phyloP scores from a whole-genome alignment of 495 filamentous ascomycete species.

The Parachaetomium inaequale region DNA sequence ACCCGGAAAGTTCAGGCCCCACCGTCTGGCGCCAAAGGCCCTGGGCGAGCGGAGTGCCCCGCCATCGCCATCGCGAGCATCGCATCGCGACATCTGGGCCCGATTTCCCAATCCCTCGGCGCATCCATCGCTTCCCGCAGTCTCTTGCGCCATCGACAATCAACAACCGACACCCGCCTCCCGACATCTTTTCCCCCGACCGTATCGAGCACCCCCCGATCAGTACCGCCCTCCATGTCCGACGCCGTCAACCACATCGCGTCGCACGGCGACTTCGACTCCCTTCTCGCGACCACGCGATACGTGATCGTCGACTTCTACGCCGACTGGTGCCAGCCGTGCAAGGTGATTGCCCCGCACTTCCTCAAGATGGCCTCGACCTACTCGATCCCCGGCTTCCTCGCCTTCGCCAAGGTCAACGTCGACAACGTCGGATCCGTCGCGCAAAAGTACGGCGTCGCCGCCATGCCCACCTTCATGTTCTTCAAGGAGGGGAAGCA shows the following conservation, averaged over 20 bases:
- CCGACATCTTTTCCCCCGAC: no score
- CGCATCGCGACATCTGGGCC: no score
- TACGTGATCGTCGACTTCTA: slow-evolving; percentile 54
- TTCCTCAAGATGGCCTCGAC: slow-evolving; percentile 51
- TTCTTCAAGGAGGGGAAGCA: slow-evolving; percentile 76
- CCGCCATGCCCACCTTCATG: slow-evolving; percentile 81
- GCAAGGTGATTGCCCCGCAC: slow-evolving; percentile 61
- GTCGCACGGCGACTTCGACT: slow-evolving; percentile 38
- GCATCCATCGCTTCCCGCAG: no score
- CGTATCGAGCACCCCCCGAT: background rate
- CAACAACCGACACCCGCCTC: background rate
- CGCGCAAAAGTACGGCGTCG: slow-evolving; percentile 47
- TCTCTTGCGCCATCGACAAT: no score
- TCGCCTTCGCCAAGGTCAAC: slow-evolving; percentile 59
- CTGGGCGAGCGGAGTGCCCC: no score
- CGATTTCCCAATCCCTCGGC: no score
- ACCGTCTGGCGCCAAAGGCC: no score
- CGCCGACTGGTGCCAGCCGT: slow-evolving; percentile 67
- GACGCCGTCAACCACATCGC: slow-evolving; percentile 33
- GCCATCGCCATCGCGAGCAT: no score
- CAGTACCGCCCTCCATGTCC: slow-evolving; percentile 19
- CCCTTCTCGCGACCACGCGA: slow-evolving; percentile 39
- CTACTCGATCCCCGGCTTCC: slow-evolving; percentile 44
- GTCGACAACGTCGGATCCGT: slow-evolving; percentile 52
- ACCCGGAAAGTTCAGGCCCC: no score